Evolutionary conservation across 31 red algal species (phyloP), one percentile per base, ranked within the genome.

Genomic region (Bonnemaisonia californica): DNA sequence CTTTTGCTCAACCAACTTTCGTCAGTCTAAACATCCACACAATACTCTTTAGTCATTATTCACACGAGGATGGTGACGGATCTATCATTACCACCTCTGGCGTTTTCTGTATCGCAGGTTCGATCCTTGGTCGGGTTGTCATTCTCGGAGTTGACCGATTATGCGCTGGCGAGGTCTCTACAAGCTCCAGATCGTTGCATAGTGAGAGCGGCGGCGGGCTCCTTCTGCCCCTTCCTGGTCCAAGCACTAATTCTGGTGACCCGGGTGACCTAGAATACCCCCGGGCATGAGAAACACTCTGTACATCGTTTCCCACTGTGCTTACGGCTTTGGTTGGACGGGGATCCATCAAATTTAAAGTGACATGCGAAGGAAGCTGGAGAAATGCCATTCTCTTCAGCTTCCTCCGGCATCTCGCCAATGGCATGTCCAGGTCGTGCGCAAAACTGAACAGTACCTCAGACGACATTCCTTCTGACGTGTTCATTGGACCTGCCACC

Each of bases 351-450:
- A 51, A 11, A 16, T 51, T 51, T 16, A 51, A 51, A 7, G 45
- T 32, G 5, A 21, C 28, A 36, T 36, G 28, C 19, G n/a, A 19
- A 3, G 29, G 19, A 23, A 32, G 63, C 29, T 21, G n/a, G 22
- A 21, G 13, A 3, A 36, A 26, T 33, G 70, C 70, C 41, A 74
- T 74, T 55, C 42, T 8, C 33, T 51, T 41, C 70, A 74, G 7
- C 70, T 74, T 74, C 22, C n/a, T 48, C 8, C 37, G 70, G 1
- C 70, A 74, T 26, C 42, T 18, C 33, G 42, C 39, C 30, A 32
- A 23, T 18, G 9, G 22, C 39, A 74, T 74, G 41, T 21, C 32
- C 22, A 48, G 22, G 38, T 47, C 36, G 9, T 74, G 23, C 4
- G 70, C 70, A 0, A 74, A 48, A 3, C 51, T 23, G 9, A n/a